Evolutionary conservation across 2,329 filamentous ascomycete species (phyloP), one percentile per base, ranked within the genome.

Genomic region (Apiospora pterosperma): DNA sequence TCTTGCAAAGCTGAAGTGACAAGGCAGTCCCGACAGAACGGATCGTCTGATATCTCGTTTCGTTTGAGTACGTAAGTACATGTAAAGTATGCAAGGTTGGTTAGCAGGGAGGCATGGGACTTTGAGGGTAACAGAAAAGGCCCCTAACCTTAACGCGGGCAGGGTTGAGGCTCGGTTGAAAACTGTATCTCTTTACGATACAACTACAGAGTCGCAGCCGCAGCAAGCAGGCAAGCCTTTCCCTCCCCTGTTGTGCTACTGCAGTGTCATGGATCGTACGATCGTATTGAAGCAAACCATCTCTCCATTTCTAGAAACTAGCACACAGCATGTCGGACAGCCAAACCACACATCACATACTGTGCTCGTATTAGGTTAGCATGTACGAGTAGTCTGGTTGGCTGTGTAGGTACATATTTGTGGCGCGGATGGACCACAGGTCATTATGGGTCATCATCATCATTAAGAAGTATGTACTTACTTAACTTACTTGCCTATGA

Each of bases 11-110:
- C 16, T 55, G 28, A 5, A 6, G 48, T 34, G 16, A 42, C 11
- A 28, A 34, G 25, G 48, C 48, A 8, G 16, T 55, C 48, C 48
- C 48, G 48, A 55, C 48, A 55, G 48, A 12, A 34, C n/a, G 48
- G 48, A 55, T 55, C 28, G 48, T 55, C 48, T 55, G 48, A 55
- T 55, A 34, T 55, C 48, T 55, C 28, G 48, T 55, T 34, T 55
- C 48, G 48, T 34, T 55, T 55, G 34, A 4, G 44, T 31, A 52
- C 19, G 44, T 11, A 25, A n/a, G n/a, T n/a, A n/a, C n/a, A n/a
- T n/a, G n/a, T n/a, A n/a, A n/a, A n/a, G 28, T 19, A 55, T 55
- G 48, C 12, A 55, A 55, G 48, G 48, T 55, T 55, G 48, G 48
- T 55, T 55, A 55, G 16, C 28, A 34, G 25, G 25, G 21, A 11